Conservation (phyloP, 2,329 filamentous ascomycete genomes). For the Penicillium rolfsii region DNA sequence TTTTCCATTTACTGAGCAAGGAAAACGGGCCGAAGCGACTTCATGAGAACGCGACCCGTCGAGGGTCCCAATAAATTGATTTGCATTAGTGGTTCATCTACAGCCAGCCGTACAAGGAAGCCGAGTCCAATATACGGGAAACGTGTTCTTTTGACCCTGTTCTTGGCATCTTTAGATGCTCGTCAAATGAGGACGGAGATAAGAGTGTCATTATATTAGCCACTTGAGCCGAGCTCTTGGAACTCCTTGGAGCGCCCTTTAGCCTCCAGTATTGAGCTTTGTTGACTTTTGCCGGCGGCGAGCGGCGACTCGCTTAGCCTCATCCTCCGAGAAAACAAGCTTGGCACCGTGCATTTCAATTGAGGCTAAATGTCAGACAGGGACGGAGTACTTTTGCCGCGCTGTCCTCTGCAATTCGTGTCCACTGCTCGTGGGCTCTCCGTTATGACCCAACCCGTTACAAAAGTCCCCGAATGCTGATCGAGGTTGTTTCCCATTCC, state of each 20-base stretch:
- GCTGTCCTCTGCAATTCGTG: neutral
- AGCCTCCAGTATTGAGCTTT: neutral
- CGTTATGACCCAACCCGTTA: neutral
- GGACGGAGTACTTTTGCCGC: constrained; percentile 3
- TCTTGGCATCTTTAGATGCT: neutral
- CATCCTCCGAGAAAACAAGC: neutral
- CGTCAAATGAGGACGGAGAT: neutral
- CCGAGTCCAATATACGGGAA: neutral
- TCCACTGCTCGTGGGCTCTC: neutral
- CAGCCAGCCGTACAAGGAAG: neutral
- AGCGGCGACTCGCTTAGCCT: neutral
- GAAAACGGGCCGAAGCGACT: constrained; percentile 6
- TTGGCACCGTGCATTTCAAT: neutral
- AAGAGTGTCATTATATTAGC: neutral
- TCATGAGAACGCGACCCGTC: constrained; percentile 1
- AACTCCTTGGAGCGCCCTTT: neutral
- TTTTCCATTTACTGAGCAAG: constrained; percentile 18
- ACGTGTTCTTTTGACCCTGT: constrained; percentile 4
- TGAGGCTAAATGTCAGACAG: constrained; percentile 3
- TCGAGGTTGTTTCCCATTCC: neutral
- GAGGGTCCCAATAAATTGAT: constrained; percentile 1
- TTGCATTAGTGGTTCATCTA: neutral
- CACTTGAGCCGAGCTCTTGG: neutral
- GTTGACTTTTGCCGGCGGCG: neutral
- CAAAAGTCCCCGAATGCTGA: neutral